Evolutionary conservation across 768 basidiomycete genomes (phyloP), one percentile per base, ranked within the genome.

Genomic region (Tubosaeta sp.): DNA sequence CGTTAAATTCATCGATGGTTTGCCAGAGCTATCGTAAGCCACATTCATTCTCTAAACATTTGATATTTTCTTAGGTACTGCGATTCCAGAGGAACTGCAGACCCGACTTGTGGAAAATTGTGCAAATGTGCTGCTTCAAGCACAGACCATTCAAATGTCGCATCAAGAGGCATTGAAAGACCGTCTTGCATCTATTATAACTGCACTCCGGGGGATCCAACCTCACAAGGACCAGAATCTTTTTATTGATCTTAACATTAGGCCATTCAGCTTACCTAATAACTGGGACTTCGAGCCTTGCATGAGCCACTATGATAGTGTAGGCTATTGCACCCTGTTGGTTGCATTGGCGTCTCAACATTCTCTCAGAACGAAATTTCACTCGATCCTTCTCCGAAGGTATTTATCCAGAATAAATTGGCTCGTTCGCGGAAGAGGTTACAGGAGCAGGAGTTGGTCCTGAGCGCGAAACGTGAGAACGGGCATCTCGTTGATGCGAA

Each of bases 241-340:
- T 27, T 93, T 85, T 70, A 78, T 90, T 25, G 76, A 84, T 49
- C 74, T 84, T 60, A 92, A 93, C 61, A 65, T 81, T 31, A 74
- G 84, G 30, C 75, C 79, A 3, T 92, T 91, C 63, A 72, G 69
- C 27, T 67, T 77, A 11, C 88, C 90, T 9, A 60, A 58, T 11
- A 83, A 90, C 61, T 89, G 81, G 84, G 66, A 54, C 38, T 93
- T 91, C 59, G 89, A 92, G 62, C 86, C 89, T 13, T 88, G 85
- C 54, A 55, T 76, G 7, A 78, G 70, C 47, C 82, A 87, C 57
- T 92, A 93, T 63, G 90, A 93, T 61, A 87, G 81, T 41, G 90
- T 82, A 63, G 55, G 81, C 66, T 14, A 27, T 24, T n/a, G 31
- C 36, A 44, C 40, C 24, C 4, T 38, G 44, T 39, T 10, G 16